Evolutionary conservation across 441 rosid genomes (phyloP), one percentile per base, ranked within the genome.

Genomic region (Gossypium davidsonii): DNA sequence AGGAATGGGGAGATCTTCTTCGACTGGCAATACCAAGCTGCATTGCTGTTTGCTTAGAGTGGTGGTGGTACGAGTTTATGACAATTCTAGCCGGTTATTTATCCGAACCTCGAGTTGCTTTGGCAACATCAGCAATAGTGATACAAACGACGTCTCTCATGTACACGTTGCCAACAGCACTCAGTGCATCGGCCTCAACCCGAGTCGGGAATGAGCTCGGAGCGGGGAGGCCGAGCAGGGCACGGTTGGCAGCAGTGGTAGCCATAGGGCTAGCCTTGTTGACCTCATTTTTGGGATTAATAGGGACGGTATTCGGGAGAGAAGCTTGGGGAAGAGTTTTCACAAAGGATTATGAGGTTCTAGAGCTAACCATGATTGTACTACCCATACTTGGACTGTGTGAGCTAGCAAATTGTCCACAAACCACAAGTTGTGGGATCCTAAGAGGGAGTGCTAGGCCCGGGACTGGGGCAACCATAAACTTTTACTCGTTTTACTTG

Each of bases 31-130:
- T 91, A 10, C 96, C 97, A 0, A 91, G 98, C 53, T 90, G 98
- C 60, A 44, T 89, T 21, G 93, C 85, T 0, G 97, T 94, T 14
- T 94, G 98, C 74, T 79, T 94, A 63, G 98, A 94, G 74, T 94
- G 98, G 98, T 94, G 98, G 98, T 94, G 98, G 98, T 94, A 91
- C 18, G 97, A 94, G 74, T 78, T 94, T 82, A 91, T 94, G 98
- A 90, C 97, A 11, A 83, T 94, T 28, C 82, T 83, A 4, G 85
- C 98, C 0, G 98, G 98, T 0, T 94, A 90, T 63, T 83, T 91
- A 18, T 74, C 75, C 0, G 79, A 80, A 7, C 94, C 97, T 4
- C 79, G 46, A 0, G 91, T 86, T 0, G 83, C 96, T 0, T 77
- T 93, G 0, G 96, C 97, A 0, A 83, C 94, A 0, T 85, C 98